phyloP scores from a whole-genome alignment of 2,329 filamentous ascomycete genomes.

The Ustulina deusta region DNA sequence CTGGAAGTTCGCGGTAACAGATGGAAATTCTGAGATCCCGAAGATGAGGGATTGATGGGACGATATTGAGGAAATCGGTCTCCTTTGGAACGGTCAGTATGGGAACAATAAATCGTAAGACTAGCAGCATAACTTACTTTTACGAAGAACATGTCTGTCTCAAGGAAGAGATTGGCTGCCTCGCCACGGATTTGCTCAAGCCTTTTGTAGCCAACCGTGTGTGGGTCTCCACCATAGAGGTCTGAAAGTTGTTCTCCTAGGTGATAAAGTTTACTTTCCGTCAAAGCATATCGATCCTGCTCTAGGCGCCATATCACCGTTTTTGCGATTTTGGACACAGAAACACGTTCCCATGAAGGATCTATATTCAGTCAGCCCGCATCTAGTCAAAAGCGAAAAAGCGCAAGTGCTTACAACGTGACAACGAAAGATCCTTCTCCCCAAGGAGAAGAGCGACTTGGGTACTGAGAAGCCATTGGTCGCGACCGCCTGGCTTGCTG shows the following conservation, averaged over 20 bases:
- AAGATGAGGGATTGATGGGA: conserved; percentile 70
- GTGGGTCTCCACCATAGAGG: conserved; percentile 63
- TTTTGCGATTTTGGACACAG: conserved; percentile 67
- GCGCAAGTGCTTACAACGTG: conserved; percentile 63
- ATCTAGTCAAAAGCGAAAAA: conserved; percentile 2
- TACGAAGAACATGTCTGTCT: conserved; percentile 74
- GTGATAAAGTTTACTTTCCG: conserved; percentile 62
- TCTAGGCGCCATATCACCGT: conserved; percentile 70
- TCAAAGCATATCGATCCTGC: conserved; percentile 67
- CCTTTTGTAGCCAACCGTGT: conserved; percentile 56
- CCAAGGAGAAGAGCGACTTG: conserved; percentile 73
- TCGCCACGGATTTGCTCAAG: conserved; percentile 62
- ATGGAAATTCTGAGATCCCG: conserved; percentile 67
- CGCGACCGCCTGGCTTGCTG: conserved; percentile 67
- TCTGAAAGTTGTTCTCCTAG: conserved; percentile 65
- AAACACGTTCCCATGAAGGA: conserved; percentile 68
- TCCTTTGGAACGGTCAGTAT: conserved; percentile 56
- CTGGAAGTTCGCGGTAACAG: conserved; percentile 70
- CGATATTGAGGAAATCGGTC: conserved; percentile 70
- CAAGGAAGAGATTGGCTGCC: conserved; percentile 65
- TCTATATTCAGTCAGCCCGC: conserved; percentile 55
- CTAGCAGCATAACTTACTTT: conserved; percentile 60
- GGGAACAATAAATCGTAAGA: no score
- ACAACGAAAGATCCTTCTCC: conserved; percentile 71
- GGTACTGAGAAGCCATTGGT: conserved; percentile 75